Base-by-base conservation (phyloP, 495 filamentous ascomycete genomes). In the Hypoxylon fragiforme region DNA sequence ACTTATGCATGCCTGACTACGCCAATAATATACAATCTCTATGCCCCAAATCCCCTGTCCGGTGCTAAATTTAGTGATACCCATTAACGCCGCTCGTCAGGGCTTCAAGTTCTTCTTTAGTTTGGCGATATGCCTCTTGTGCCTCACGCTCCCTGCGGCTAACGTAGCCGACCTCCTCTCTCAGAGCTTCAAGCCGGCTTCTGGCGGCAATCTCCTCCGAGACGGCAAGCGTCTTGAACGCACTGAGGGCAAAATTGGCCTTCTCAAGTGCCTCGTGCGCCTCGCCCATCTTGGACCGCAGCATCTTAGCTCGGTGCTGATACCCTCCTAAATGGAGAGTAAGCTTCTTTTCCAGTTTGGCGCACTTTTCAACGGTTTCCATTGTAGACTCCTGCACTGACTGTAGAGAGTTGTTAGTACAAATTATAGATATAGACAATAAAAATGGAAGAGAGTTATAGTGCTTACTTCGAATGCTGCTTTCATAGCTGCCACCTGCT, bases 261-360 rank as follows among this genome's bases (percentile, higher is more conserved):
- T 88, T 86, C 56, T 85, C 82, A 16, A 97, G 73, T 0, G 86
- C 88, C n/a, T 83, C 79, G 19, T 83, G 79, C 19, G 91, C 91
- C 60, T 96, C 91, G 20, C 78, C 64, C 46, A 91, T 88, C 73
- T 97, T 97, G 52, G 81, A 76, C 20, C 86, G 85, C 8, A 98
- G 79, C 50, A 79, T 84, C 64, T 90, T 91, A 14, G 89, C 85
- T 21, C 94, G 89, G 56, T 89, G 84, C 67, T 91, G 86, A 70
- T 98, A 98, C 42, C 94, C 94, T 20, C 92, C 92, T 0, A 92
- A 83, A 57, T 92, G 85, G 38, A 95, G 71, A 5, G 80, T 79
- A n/a, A 98, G 82, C 73, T 96, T 97, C 77, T 96, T 96, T 69
- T 98, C 92, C 8, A 91, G 73, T 67, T 91, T 94, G 61, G 89